These are phyloP conservation scores for Perilla frutescens DNA, from an alignment of 257 asterid species.

Conservation along the genomic window DNA sequence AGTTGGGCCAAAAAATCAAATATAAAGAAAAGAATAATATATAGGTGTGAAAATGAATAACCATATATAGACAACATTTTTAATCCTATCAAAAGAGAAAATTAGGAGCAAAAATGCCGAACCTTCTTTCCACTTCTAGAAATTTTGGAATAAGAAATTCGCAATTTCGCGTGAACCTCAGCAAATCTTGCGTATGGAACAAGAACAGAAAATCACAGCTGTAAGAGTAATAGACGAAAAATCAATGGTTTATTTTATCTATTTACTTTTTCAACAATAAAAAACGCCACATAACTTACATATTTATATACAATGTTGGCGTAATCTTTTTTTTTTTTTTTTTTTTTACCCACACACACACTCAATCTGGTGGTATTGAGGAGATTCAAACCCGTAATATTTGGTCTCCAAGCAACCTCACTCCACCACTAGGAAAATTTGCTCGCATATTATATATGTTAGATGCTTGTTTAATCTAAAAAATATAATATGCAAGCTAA, in stretches of 20 bases:
- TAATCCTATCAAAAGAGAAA: not conserved
- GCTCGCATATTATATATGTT: too few relatives aligned
- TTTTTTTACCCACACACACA: too few relatives aligned
- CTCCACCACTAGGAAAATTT: too few relatives aligned
- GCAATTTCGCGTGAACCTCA: constrained; percentile 29
- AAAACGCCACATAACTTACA: too few relatives aligned
- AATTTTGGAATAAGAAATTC: not conserved
- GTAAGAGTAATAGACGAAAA: not conserved
- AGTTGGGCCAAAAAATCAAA: not conserved
- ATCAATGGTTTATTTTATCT: not conserved
- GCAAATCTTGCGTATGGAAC: constrained; percentile 31
- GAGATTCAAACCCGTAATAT: too few relatives aligned
- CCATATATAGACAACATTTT: not conserved
- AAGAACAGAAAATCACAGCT: constrained; percentile 15
- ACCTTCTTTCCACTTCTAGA: constrained; percentile 3
- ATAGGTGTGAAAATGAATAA: not conserved
- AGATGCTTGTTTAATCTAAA: too few relatives aligned
- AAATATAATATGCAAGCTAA: too few relatives aligned
- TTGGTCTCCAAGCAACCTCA: too few relatives aligned
- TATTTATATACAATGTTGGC: too few relatives aligned
- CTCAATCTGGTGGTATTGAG: too few relatives aligned
- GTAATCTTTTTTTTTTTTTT: too few relatives aligned
- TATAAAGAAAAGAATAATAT: not conserved
- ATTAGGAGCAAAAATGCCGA: not conserved
- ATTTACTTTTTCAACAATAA: not conserved